phyloP scores from a whole-genome alignment of 106 monocot species.

The Dioscorea alata region DNA sequence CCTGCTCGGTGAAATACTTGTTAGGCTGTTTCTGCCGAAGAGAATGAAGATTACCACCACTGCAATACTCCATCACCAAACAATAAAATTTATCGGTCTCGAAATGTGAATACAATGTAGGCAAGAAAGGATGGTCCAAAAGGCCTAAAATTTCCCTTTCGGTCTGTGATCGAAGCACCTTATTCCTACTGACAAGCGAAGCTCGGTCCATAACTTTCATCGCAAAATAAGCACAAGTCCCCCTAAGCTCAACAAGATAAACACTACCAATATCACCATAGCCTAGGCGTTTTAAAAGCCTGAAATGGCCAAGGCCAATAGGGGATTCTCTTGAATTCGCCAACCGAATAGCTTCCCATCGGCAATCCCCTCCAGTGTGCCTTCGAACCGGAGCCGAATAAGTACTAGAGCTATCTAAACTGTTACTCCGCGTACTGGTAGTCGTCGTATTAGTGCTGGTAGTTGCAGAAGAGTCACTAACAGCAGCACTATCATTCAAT shows the following conservation, averaged over 20 bases:
- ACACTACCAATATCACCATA: conserved; percentile 50
- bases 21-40: conserved; percentile 42
- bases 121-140: conserved; percentile 39
- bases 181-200: conserved; percentile 29
- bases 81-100: conserved; percentile 21
- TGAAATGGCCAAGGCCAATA: conserved; percentile 27
- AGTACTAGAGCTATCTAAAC: conserved; percentile 1
- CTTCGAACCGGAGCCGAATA: conserved; percentile 7
- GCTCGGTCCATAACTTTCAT: conserved; percentile 39
- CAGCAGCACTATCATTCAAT: background rate
- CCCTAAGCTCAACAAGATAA: conserved; percentile 39
- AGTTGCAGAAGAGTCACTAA: conserved; percentile 3
- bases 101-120: conserved; percentile 22
- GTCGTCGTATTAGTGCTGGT: background rate
- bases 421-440: background rate
- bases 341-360: conserved; percentile 32
- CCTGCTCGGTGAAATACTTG: conserved; percentile 37
- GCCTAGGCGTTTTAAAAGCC: conserved; percentile 34
- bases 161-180: conserved; percentile 36
- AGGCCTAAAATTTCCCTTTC: conserved; percentile 37
- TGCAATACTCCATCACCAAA: conserved; percentile 24
- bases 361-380: conserved; percentile 35
- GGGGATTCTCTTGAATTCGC: conserved; percentile 21
- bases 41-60: conserved; percentile 25
- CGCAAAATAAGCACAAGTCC: conserved; percentile 18